Percentiles rank a stretch among this genome's conserved stretches.
Conservation (phyloP, 257 asterid species). For the Solanum megistacrolobum region DNA sequence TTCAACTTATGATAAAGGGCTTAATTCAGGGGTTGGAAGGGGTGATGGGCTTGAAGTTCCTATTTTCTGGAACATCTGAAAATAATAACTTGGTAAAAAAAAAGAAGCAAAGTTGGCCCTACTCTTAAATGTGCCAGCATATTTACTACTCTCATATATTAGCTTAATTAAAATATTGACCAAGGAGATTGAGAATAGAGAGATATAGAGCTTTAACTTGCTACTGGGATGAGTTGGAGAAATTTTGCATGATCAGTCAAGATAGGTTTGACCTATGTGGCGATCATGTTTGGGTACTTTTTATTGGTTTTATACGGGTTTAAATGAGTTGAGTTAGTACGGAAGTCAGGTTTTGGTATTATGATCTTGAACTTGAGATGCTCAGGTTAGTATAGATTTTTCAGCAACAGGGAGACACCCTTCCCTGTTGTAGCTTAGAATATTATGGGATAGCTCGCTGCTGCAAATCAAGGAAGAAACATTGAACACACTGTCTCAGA, state of each 20-base stretch:
- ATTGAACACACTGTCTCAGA: background rate
- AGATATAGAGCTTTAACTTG: background rate
- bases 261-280: background rate
- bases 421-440: background rate
- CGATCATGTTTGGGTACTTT: background rate
- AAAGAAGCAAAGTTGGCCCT: background rate
- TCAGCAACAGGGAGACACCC: background rate
- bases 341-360: background rate
- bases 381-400: background rate
- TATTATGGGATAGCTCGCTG: background rate
- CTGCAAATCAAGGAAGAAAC: background rate
- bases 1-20: background rate
- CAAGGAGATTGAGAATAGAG: background rate
- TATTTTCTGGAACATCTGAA: background rate
- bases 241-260: background rate
- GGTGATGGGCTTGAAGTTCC: background rate
- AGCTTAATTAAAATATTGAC: background rate
- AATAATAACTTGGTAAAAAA: background rate
- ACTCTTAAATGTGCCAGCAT: background rate
- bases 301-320: background rate
- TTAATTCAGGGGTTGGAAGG: background rate
- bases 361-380: background rate
- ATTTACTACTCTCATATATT: background rate
- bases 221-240: background rate
- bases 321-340: background rate